phyloP scores from a whole-genome alignment of 2,329 filamentous ascomycete species.

The Cladophialophora immunda region DNA sequence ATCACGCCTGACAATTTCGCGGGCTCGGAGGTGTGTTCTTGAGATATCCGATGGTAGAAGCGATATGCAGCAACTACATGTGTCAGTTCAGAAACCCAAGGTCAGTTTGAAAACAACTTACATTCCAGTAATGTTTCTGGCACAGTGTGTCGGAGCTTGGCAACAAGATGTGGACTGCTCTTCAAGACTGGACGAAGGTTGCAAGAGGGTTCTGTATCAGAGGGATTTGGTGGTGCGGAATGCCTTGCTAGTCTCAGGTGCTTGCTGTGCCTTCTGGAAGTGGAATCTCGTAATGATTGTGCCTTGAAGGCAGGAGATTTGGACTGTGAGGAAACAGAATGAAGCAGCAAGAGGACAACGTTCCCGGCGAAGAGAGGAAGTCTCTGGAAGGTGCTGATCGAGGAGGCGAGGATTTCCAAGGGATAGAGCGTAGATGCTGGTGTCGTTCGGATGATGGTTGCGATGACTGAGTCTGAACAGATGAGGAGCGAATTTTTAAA shows the following conservation, averaged over 20 bases:
- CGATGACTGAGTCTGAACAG: conserved; percentile 1
- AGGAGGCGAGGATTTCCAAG: conserved; percentile 7
- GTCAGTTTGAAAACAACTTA: background rate
- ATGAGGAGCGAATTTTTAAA: conserved; percentile 7
- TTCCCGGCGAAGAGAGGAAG: background rate
- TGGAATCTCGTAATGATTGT: background rate
- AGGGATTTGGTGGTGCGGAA: background rate
- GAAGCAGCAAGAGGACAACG: background rate
- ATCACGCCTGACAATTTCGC: background rate
- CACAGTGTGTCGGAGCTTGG: background rate
- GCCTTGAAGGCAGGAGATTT: background rate
- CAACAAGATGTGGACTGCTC: background rate
- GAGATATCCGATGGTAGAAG: background rate
- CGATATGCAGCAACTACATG: background rate
- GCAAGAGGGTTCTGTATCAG: background rate
- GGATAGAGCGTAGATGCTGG: background rate
- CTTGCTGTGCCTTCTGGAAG: background rate
- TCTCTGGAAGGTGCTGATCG: conserved; percentile 4
- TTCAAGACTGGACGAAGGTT: background rate
- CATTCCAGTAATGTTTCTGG: background rate
- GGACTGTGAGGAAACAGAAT: background rate
- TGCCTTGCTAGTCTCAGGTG: background rate
- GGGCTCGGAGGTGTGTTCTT: background rate
- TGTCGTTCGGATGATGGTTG: conserved; percentile 19
- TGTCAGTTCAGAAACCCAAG: background rate